Percentiles rank a stretch among this genome's conserved stretches.
Conservation (phyloP, 1,284 basidiomycete species). For the Paramarasmius palmivorus region DNA sequence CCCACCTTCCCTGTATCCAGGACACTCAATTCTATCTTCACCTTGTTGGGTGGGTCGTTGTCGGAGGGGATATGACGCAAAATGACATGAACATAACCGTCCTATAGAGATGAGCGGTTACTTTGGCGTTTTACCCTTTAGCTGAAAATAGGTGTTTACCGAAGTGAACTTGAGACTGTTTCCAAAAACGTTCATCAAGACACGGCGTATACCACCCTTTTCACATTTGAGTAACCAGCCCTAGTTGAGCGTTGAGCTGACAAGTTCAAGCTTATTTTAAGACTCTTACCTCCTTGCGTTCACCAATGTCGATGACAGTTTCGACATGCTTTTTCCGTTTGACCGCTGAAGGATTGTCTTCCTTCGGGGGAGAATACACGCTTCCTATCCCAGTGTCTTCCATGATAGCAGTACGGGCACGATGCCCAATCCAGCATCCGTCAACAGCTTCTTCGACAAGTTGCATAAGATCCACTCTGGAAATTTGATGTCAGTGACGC, state of each 20-base stretch:
- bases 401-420: conserved; percentile 71
- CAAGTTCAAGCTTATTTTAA: not conserved
- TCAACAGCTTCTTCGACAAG: conserved; percentile 95
- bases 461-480: conserved; percentile 82
- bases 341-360: conserved; percentile 39
- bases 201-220: conserved; percentile 88
- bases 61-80: conserved; percentile 67
- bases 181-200: conserved; percentile 95
- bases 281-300: conserved; percentile 55
- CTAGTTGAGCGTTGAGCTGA: conserved; percentile 37
- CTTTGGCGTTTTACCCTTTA: conserved; percentile 2
- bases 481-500: conserved; percentile 6
- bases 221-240: conserved; percentile 92
- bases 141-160: conserved; percentile 35
- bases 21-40: conserved; percentile 85
- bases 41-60: conserved; percentile 52
- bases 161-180: conserved; percentile 94
- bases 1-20: conserved; percentile 81
- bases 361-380: conserved; percentile 83
- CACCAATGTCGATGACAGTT: conserved; percentile 86
- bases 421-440: conserved; percentile 92
- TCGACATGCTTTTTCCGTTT: conserved; percentile 60
- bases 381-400: conserved; percentile 80
- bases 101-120: conserved; percentile 39
- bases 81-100: conserved; percentile 87